These are phyloP conservation scores for Ambispora gerdemannii DNA, from an alignment of 192 early-diverging fungal genomes.

Conservation along the genomic window DNA sequence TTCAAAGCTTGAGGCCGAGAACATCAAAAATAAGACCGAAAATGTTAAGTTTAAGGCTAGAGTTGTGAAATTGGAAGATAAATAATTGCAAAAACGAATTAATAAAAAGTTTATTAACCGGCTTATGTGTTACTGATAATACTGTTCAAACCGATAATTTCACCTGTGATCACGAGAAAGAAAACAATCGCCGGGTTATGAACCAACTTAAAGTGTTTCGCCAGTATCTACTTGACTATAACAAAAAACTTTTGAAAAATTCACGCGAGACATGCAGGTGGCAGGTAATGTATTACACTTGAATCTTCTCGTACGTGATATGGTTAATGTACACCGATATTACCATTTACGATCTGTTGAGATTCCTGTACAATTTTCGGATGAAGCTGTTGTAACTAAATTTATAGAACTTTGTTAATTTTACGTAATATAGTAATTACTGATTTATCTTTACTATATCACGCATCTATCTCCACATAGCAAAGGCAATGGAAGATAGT, in stretches of 20 bases:
- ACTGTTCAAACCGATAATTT: conserved; percentile 23
- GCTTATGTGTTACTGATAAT: conserved; percentile 23
- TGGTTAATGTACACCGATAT: conserved; percentile 7
- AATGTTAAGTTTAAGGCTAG: conserved; percentile 20
- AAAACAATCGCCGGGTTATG: not conserved
- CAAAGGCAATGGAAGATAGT: no score
- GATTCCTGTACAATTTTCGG: conserved; percentile 4
- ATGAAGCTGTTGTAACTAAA: no score
- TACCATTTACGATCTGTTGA: conserved; percentile 7
- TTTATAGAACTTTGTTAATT: no score
- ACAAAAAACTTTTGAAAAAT: no score
- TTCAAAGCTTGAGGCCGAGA: conserved; percentile 16
- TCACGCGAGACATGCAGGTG: no score
- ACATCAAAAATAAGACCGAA: conserved; percentile 21
- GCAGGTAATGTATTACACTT: no score
- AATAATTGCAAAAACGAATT: conserved; percentile 15
- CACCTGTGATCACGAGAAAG: conserved; percentile 1
- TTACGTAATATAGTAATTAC: no score
- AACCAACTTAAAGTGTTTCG: no score
- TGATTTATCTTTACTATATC: no score
- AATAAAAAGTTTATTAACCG: conserved; percentile 23
- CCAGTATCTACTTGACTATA: no score
- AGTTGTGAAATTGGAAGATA: conserved; percentile 23
- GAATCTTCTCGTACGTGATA: no score
- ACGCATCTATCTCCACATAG: no score